Base-by-base conservation (phyloP, 352 stramenopile species). In the Globisporangium okanoganense region DNA sequence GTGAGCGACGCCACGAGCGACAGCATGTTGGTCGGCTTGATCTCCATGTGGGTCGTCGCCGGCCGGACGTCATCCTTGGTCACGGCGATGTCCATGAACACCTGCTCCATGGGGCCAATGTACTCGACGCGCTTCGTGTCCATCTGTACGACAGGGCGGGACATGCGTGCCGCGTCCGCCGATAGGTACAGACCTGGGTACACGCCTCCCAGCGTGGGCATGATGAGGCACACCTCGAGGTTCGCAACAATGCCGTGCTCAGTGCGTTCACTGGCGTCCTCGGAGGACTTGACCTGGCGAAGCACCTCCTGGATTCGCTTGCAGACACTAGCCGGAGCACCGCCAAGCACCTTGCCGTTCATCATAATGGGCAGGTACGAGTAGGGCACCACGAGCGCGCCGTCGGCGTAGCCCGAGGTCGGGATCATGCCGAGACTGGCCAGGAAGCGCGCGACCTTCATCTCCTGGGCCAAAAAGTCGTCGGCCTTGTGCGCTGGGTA, bases 11-110 rank as follows among this genome's bases (percentile, higher is more conserved):
- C 97, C 53, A 99, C 97, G 27, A 99, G 79, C 73, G 94, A 99
- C 31, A 99, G 79, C 97, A 99, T 99, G 72, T 98, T 99, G n/a
- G 93, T 98, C 5, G 98, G 96, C 76, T 98, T 96, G 51, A 99
- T 88, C 75, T 99, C 98, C 72, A 98, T 95, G 87, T 99, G 98
- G 33, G 96, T 99, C 36, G 96, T 99, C 29, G 94, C 95, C 31
- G 94, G 83, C n/a, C 95, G 84, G 33, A 99, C 79, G 70, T 99
- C 97, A 67, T 97, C 88, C 58, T 96, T 88, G 22, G 97, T 94
- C 72, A 96, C 98, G 1, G 96, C 96, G 76, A 99, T 99, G 62
- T 99, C 91, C 92, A 99, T 97, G 65, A 98, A 99, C 29, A 97
- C 94, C 62, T 97, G 85, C 75, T 99, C 97, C 94, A 99, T 98